Base-by-base conservation (phyloP, 2,329 filamentous ascomycete species). In the Drechslerella dactyloides region DNA sequence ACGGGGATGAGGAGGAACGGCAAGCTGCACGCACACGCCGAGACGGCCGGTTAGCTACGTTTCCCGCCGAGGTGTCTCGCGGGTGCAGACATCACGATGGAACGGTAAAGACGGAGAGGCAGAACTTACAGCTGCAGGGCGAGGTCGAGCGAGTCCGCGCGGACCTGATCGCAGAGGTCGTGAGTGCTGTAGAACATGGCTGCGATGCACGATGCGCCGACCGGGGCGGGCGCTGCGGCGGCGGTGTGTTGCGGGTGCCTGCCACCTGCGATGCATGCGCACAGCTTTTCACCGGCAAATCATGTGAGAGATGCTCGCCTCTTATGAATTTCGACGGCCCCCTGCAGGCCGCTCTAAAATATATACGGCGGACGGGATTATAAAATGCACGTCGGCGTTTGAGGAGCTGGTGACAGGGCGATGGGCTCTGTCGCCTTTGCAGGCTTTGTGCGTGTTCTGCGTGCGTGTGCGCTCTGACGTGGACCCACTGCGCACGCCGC, bases 161-260 rank as follows among this genome's bases (percentile, higher is more conserved):
- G 57, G 24, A 72, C 61, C 24, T 72, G 68, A 24, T 72, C 68
- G 46, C 68, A 72, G 3, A 72, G 50, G 24, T 61, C 62, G 33
- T 72, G 68, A n/a, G 33, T 59, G 33, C 68, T 72, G 56, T 72
- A 65, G 40, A 65, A 72, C 68, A 72, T 72, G 35, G 30, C 23
- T 35, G 42, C n/a, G 35, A 10, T n/a, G n/a, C 15, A 17, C 13
- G 51, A n/a, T 7, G 15, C 6, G n/a, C 59, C n/a, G 13, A 35
- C 48, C 24, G 17, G 8, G 27, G 57, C 27, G 21, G 13, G 24
- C 21, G 42, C 19, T 33, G 40, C 42, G 24, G 54, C 10, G 35
- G 42, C 2, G 40, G 13, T 33, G 19, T 44, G 37, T 44, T 40
- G 52, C 33, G 30, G n/a, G 23, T 27, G 50, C 23, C 19, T 27